Evolutionary conservation across 2,329 filamentous ascomycete genomes (phyloP), one percentile per base, ranked within the genome.

Genomic region (Tolypocladium nubicola): DNA sequence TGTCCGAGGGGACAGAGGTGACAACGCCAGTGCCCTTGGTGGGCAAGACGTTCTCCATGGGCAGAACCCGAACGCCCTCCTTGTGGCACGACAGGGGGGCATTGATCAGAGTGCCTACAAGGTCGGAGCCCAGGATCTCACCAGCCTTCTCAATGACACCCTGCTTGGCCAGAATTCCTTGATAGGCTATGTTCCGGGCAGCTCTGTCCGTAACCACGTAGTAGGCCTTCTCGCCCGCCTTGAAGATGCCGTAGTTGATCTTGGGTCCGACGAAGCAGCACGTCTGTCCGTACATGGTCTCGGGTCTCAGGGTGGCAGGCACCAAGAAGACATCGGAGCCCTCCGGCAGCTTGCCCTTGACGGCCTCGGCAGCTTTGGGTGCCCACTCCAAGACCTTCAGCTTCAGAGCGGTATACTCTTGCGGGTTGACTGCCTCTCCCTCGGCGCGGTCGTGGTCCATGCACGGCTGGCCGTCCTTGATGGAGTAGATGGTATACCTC

Each of bases 261-360:
- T 88, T 89, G 11, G 94, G 93, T 4, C 91, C 90, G 53, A 99
- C 90, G 65, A 97, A 99, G 71, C 92, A 96, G 75, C 90, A 95
- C 4, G 86, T 95, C 74, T 97, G 94, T 45, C 95, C 95, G 70
- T 97, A 99, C 93, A 99, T 97, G 40, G 94, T 99, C 79, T 99
- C 94, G 2, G 94, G 90, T 61, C 94, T 83, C 60, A 99, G 81
- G 57, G 94, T 97, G 19, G 94, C 94, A 14, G 94, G 89, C 14
- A 97, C 84, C 66, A 97, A 88, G 76, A 87, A 97, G 57, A 97
- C 87, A 60, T 88, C 88, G 52, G 89, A 87, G 62, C 82, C 85
- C 40, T 85, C 80, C 7, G 93, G 89, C 4, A 97, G 76, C 76
- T 93, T 94, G 62, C 83, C 86, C 70, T 87, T 81, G 58, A 97